Evolutionary conservation across 495 filamentous ascomycete species (phyloP), one percentile per base, ranked within the genome.

Genomic region (Annulohypoxylon maeteangense): DNA sequence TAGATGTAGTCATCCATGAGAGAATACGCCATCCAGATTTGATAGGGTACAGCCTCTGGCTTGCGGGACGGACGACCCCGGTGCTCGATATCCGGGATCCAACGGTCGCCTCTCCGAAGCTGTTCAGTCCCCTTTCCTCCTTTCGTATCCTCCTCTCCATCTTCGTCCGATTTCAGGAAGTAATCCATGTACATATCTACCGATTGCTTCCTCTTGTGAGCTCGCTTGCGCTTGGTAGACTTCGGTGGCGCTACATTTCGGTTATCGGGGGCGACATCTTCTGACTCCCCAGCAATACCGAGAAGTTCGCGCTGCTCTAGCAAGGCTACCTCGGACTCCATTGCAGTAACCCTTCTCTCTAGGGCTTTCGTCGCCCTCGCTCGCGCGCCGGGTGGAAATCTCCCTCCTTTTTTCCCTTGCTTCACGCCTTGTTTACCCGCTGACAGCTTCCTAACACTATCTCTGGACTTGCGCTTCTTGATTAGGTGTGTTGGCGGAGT

Each of bases 1-100:
- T 70, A 74, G 0, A 74, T 67, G 14, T 70, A 67, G 5, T 74
- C 71, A 10, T 74, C 71, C 29, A 74, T 14, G 2, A 70, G 53
- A 12, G 36, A 60, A 22, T 70, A 74, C 8, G 67, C 58, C 71
- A 74, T 74, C 71, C 71, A 74, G 5, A 70, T 11, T 14, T 58
- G 51, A 7, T 53, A 36, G 0, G 71, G 67, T 2, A 74, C 47
- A 7, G 36, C 40, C 22, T n/a, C 38, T 5, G 71, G 71, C 54
- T 62, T 74, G 20, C 8, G 8, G 5, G 29, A 3, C 7, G 29
- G 34, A 25, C 71, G 71, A 6, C 51, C 14, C 40, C 71, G 62
- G 29, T 70, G 53, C 36, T 70, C 63, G 27, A 74, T 59, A 7
- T 67, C 62, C 1, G 71, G 71, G 10, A 74, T 63, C 71, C 71